Evolutionary conservation across 2,329 filamentous ascomycete species (phyloP).

Genomic region (Colletotrichum simmondsii): DNA sequence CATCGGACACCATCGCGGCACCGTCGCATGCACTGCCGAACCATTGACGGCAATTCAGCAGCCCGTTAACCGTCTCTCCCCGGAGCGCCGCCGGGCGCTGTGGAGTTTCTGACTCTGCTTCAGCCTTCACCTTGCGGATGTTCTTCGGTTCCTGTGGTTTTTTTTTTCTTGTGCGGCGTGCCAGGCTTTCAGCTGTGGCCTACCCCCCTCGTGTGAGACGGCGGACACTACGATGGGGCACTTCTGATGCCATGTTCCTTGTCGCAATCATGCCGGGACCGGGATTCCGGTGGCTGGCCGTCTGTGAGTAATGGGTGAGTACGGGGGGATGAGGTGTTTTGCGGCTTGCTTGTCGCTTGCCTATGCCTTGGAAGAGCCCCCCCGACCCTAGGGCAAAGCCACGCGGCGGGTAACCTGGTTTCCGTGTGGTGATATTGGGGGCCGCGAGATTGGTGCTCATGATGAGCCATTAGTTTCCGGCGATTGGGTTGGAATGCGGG

Average conservation of each 20-base stretch:
- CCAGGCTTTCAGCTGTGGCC: neutral
- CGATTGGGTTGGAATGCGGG: neutral
- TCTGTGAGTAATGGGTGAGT: neutral
- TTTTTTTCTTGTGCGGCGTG: no score
- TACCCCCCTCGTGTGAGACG: slow-evolving; percentile 2
- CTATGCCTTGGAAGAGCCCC: neutral
- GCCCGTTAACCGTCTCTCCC: neutral
- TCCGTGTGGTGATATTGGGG: slow-evolving; percentile 1
- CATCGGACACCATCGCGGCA: neutral
- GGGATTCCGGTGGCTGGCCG: slow-evolving; percentile 12
- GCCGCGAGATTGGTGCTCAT: neutral
- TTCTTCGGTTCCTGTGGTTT: neutral
- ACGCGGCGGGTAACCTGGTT: neutral
- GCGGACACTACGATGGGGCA: neutral
- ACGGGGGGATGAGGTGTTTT: no score
- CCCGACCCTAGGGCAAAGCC: neutral
- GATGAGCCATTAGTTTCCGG: neutral
- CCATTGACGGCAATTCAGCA: neutral
- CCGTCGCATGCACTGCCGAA: neutral
- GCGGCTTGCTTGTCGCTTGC: no score
- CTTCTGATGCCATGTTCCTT: slow-evolving; percentile 2
- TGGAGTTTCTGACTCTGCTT: neutral
- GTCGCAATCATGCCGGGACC: slow-evolving; percentile 10
- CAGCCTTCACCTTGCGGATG: neutral
- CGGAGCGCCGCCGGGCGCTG: neutral